Percentiles rank a stretch among this genome's conserved stretches.
Evolutionary conservation across 768 basidiomycete species (phyloP).

Genomic region (Agaricus sinodeliciosus): DNA sequence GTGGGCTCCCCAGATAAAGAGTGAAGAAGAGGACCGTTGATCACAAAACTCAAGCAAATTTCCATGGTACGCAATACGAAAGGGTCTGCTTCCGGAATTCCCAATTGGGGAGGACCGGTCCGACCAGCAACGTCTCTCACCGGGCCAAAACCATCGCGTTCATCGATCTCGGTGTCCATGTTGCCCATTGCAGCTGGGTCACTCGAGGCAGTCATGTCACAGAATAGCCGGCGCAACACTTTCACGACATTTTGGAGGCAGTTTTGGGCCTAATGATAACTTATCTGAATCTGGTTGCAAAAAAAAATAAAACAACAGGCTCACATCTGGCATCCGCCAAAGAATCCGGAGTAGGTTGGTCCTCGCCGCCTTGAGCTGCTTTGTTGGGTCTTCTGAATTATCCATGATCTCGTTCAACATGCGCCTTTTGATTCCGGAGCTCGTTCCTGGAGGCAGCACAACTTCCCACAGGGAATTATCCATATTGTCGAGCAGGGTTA

Average conservation of each 20-base stretch:
- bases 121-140: constrained; percentile 35
- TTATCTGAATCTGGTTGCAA: not conserved
- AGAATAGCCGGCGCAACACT: constrained; percentile 32
- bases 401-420: constrained; percentile 29
- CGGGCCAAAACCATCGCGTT: constrained; percentile 48
- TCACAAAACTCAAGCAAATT: constrained; percentile 53
- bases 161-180: constrained; percentile 33
- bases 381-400: constrained; percentile 18
- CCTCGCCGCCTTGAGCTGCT: constrained; percentile 18
- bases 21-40: constrained; percentile 57
- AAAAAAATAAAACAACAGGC: constrained; percentile 17
- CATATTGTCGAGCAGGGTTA: constrained; percentile 30
- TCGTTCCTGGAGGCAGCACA: constrained; percentile 35
- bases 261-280: constrained; percentile 44
- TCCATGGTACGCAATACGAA: constrained; percentile 30
- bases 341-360: constrained; percentile 46
- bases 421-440: constrained; percentile 60
- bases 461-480: constrained; percentile 31
- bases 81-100: constrained; percentile 14
- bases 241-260: constrained; percentile 23
- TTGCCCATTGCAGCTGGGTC: constrained; percentile 13
- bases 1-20: constrained; percentile 51
- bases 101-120: constrained; percentile 20
- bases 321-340: constrained; percentile 67
- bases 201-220: constrained; percentile 16